Evolutionary conservation across 1,284 basidiomycete species (phyloP).

Genomic region (Ustilago curta): DNA sequence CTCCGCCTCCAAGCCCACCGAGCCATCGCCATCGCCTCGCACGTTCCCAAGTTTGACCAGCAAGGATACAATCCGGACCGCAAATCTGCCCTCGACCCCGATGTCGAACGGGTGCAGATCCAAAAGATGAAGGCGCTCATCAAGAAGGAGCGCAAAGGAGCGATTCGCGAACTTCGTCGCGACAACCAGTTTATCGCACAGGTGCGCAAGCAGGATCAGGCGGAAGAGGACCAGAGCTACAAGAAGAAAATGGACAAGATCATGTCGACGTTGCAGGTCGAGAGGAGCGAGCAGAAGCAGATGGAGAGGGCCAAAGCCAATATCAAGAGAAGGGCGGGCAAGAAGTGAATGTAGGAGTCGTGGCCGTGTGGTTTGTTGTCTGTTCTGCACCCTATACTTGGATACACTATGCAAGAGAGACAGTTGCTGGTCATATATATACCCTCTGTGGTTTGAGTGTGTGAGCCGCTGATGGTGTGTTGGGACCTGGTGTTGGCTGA

Average conservation of each 20-base stretch:
- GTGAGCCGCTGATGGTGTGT: background rate
- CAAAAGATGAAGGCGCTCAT: slow-evolving; percentile 87
- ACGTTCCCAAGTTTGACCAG: slow-evolving; percentile 92
- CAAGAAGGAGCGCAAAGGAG: slow-evolving; percentile 97
- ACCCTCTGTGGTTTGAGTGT: background rate
- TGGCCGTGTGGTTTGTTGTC: background rate
- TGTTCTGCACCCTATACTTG: slow-evolving; percentile 3
- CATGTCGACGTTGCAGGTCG: slow-evolving; percentile 83
- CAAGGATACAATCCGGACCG: slow-evolving; percentile 81
- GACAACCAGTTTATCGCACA: slow-evolving; percentile 92
- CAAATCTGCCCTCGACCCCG: slow-evolving; percentile 83
- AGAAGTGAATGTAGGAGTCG: slow-evolving; percentile 24
- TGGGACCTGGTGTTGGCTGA: background rate
- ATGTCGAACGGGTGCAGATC: slow-evolving; percentile 87
- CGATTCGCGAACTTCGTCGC: slow-evolving; percentile 94
- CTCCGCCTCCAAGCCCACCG: slow-evolving; percentile 92
- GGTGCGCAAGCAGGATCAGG: slow-evolving; percentile 78
- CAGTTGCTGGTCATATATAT: background rate
- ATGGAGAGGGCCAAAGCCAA: slow-evolving; percentile 77
- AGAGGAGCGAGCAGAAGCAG: slow-evolving; percentile 94
- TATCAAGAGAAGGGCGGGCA: slow-evolving; percentile 57
- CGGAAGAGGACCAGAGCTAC: slow-evolving; percentile 80
- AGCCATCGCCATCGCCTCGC: slow-evolving; percentile 92
- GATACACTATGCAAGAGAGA: slow-evolving; percentile 2
- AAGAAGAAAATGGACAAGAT: slow-evolving; percentile 74